These are phyloP conservation scores for Trichoderma cornu-damae DNA, from an alignment of 2,329 filamentous ascomycete genomes.

Conservation along the genomic window DNA sequence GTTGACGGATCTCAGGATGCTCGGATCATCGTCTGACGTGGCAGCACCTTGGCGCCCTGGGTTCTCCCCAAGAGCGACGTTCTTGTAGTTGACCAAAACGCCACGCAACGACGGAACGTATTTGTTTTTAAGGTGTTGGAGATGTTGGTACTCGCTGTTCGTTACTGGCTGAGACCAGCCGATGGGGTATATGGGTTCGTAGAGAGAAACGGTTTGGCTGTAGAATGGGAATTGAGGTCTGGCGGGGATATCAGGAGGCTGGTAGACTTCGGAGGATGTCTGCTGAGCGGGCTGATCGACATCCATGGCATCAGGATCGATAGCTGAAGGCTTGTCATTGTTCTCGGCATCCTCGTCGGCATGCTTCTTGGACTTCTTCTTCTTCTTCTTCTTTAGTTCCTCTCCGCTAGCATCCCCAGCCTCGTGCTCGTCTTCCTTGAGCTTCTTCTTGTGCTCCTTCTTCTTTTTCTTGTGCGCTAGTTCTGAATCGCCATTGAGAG, in stretches of 20 bases:
- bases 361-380: conserved; percentile 31
- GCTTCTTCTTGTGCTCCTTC: conserved; percentile 25
- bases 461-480: conserved; percentile 34
- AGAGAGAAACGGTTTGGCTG: conserved; percentile 74
- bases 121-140: conserved; percentile 68
- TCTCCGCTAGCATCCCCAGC: conserved; percentile 21
- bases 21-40: conserved; percentile 43
- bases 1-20: conserved; percentile 53
- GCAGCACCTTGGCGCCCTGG: conserved; percentile 48
- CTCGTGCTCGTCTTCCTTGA: conserved; percentile 25
- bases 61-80: conserved; percentile 59
- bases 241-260: conserved; percentile 37
- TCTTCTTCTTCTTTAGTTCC: conserved; percentile 33
- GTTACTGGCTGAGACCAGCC: conserved; percentile 66
- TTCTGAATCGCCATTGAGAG: conserved; percentile 30
- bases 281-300: conserved; percentile 32
- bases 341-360: conserved; percentile 27
- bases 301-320: conserved; percentile 37
- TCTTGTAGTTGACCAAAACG: conserved; percentile 69
- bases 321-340: conserved; percentile 11
- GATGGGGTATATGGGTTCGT: conserved; percentile 66
- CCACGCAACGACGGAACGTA: conserved; percentile 69
- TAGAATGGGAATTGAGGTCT: conserved; percentile 63
- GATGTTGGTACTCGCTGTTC: conserved; percentile 66
- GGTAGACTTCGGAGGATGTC: conserved; percentile 32